Percentiles rank a stretch among this genome's conserved stretches.
phyloP scores from a whole-genome alignment of 331 rosid species.

The Acacia pycnantha region DNA sequence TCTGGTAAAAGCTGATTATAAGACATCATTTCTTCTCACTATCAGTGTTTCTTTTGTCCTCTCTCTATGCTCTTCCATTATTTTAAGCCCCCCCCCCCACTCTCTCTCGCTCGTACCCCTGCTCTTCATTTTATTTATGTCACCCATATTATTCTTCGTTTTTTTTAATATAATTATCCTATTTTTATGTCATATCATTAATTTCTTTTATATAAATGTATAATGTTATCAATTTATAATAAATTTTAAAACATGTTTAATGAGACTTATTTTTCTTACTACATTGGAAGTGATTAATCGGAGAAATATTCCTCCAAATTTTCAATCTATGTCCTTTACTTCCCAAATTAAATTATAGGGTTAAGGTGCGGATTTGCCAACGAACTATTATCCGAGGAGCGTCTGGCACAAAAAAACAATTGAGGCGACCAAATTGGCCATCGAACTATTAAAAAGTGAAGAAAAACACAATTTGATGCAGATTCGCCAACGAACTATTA shows the following conservation, averaged over 20 bases:
- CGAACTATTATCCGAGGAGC: too few relatives aligned
- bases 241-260: too few relatives aligned
- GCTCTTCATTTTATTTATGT: not conserved
- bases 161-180: not conserved
- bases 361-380: too few relatives aligned
- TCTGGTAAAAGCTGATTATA: constrained; percentile 36
- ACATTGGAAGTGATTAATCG: not conserved
- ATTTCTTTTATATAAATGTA: too few relatives aligned
- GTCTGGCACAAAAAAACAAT: too few relatives aligned
- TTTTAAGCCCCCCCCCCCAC: not conserved
- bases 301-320: not conserved
- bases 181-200: not conserved
- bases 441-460: too few relatives aligned
- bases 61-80: constrained; percentile 19
- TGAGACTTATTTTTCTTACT: too few relatives aligned
- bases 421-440: too few relatives aligned
- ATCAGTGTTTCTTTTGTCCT: constrained; percentile 40
- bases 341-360: not conserved
- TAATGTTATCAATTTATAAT: too few relatives aligned
- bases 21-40: constrained; percentile 31
- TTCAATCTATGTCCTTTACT: not conserved
- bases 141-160: not conserved
- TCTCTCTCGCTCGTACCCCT: constrained; percentile 18
- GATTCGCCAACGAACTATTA: too few relatives aligned
- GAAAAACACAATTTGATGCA: too few relatives aligned